Evolutionary conservation across 768 basidiomycete genomes (phyloP), one percentile per base, ranked within the genome.

Genomic region (Trametes meyenii): DNA sequence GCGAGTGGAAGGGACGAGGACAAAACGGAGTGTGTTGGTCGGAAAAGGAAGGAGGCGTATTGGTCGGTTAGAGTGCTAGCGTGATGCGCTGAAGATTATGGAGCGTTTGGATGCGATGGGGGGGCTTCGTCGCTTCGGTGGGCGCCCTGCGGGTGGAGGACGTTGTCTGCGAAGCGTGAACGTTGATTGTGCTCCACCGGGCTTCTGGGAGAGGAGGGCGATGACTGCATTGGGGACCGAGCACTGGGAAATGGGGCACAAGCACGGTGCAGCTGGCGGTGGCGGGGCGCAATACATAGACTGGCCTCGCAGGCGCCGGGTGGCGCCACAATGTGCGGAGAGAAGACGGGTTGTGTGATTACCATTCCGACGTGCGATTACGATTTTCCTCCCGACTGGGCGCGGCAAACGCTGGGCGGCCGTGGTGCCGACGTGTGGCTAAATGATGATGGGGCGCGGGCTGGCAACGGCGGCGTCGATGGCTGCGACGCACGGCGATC

Each of bases 311-410:
- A 38, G 23, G 11, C 13, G 40, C 39, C 12, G 39, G 14, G 53
- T 57, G 55, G 55, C 38, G 55, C 55, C 46, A 57, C 45, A 33
- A 57, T 10, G 44, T 45, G 55, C 55, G 39, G 45, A 46, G 44
- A 11, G 36, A 21, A 21, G 19, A 17, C 12, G 19, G n/a, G 0
- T 7, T 5, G 35, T 17, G n/a, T 3, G 11, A 33, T 50, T 33
- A 13, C 45, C 21, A 58, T 58, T 58, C 19, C 56, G 48, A 33
- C 36, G 39, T 46, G 33, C 21, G 35, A 36, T 43, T 19, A 46
- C 49, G 19, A 24, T 39, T 57, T 35, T 46, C 55, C 26, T 21
- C 19, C 52, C 12, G 6, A 23, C 40, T 39, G 49, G 48, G 24
- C 48, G 29, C 57, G 57, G 50, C 57, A 58, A 50, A 19, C 12